Base-by-base conservation (phyloP, 306 rosid genomes). In the Casuarina glauca region DNA sequence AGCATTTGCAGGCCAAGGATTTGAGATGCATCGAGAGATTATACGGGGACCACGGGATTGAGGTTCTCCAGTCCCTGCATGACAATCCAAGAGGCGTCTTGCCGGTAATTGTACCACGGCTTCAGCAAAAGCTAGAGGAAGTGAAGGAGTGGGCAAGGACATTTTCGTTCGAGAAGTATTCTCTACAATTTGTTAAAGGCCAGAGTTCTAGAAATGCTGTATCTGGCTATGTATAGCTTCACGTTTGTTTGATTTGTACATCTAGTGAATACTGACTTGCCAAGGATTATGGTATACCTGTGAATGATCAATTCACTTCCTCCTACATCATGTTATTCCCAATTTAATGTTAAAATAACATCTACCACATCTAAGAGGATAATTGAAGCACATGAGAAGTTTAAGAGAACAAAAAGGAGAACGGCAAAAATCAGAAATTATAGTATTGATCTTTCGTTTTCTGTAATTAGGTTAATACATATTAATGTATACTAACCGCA, bases 401-500 rank as follows among this genome's bases (percentile, higher is more conserved):
- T 19, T 26, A 58, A 58, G 39, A 3, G 26, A n/a, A 16, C 6
- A n/a, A 54, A 58, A 2, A 20, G 26, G 58, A 53, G 58, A 53
- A 20, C 15, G 57, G 57, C 57, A 52, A 52, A 11, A 1, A 15
- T 1, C 57, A 15, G 7, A 11, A 52, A 52, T 52, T 8, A 20
- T 8, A 6, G 36, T 53, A 15, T 52, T 52, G 16, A 55, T 20
- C 6, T 9, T 6, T 20, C 3, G 19, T 3, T 19, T 20, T 58
- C 4, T 57, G 7, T 20, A 19, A 19, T 58, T 26, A 26, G 64
- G 26, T 26, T 58, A 58, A 19, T 20, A 9, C 38, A 58, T 58
- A 26, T 58, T 58, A 8, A 54, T 7, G 60, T 58, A 9, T 26
- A 39, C 64, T 58, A 58, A 57, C 60, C 46, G 80, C 87, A 64